These are phyloP conservation scores for Eucalyptus sideroxylon DNA, from an alignment of 345 rosid species.

Conservation along the genomic window DNA sequence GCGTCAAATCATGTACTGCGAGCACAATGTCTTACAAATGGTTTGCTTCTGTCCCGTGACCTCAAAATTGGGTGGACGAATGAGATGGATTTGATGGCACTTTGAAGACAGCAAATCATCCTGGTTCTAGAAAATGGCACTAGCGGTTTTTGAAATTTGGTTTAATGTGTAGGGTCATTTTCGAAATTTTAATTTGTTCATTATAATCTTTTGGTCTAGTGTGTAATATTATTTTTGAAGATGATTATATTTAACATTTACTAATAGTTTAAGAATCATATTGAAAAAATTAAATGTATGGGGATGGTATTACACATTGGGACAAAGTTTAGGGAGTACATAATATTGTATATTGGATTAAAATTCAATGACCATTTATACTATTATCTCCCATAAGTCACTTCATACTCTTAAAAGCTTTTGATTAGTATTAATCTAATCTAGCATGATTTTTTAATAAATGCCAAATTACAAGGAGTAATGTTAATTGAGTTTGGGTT, in stretches of 20 bases:
- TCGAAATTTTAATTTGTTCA: rapidly evolving
- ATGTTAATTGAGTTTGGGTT: not conserved
- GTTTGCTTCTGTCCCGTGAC: not conserved
- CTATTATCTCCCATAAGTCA: not conserved
- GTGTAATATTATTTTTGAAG: no score
- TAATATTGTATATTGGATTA: not conserved
- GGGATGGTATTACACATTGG: not conserved
- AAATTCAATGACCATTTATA: not conserved
- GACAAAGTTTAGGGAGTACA: rapidly evolving
- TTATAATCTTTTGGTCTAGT: rapidly evolving
- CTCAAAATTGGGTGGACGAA: not conserved
- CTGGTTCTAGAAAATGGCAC: not conserved
- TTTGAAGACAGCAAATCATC: not conserved
- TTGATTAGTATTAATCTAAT: not conserved
- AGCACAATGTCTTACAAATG: not conserved
- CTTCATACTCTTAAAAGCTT: not conserved
- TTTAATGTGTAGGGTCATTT: not conserved
- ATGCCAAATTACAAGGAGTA: not conserved
- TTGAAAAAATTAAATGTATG: not conserved
- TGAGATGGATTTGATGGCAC: not conserved
- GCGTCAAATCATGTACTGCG: not conserved
- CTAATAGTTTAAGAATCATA: rapidly evolving
- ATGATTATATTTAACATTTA: no score
- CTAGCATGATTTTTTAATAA: not conserved
- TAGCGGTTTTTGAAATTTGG: rapidly evolving